phyloP scores from a whole-genome alignment of 768 basidiomycete species.

The Psilocybe cyanescens region DNA sequence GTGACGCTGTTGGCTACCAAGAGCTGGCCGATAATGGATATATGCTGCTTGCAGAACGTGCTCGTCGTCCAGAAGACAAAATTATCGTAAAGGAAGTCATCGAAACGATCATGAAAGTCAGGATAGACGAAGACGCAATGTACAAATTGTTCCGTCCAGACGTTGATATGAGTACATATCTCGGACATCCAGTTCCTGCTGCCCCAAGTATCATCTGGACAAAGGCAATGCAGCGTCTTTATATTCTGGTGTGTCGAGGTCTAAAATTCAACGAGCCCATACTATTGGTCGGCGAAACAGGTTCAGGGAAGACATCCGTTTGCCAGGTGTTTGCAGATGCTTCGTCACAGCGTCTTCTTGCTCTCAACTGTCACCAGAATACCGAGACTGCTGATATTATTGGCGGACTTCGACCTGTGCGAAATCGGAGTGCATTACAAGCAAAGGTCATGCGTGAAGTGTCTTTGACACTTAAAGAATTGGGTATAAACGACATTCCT shows the following conservation, averaged over 20 bases:
- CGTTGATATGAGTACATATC: slow-evolving; percentile 45
- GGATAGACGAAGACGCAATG: slow-evolving; percentile 70
- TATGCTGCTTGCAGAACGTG: slow-evolving; percentile 94
- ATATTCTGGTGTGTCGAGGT: slow-evolving; percentile 83
- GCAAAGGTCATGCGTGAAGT: slow-evolving; percentile 53
- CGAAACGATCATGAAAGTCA: slow-evolving; percentile 86
- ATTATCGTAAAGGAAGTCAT: slow-evolving; percentile 90
- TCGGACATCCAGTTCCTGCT: slow-evolving; percentile 57
- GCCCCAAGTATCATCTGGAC: slow-evolving; percentile 85
- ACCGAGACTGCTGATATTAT: slow-evolving; percentile 98
- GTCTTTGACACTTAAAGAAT: slow-evolving; percentile 38
- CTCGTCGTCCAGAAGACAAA: slow-evolving; percentile 86
- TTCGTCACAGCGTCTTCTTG: slow-evolving; percentile 58
- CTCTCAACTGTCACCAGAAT: slow-evolving; percentile 96
- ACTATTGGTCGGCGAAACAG: slow-evolving; percentile 95
- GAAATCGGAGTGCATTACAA: slow-evolving; percentile 67
- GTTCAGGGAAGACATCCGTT: slow-evolving; percentile 96
- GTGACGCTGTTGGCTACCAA: slow-evolving; percentile 88
- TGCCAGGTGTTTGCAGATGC: slow-evolving; percentile 87
- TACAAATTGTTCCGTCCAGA: slow-evolving; percentile 59
- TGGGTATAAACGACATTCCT: slow-evolving; percentile 37
- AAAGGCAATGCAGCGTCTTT: slow-evolving; percentile 87
- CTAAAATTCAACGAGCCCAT: slow-evolving; percentile 92
- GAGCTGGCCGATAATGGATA: slow-evolving; percentile 96
- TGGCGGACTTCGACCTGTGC: slow-evolving; percentile 87